Percentiles rank a stretch among this genome's conserved stretches.
These are phyloP conservation scores for Chlorella sp. DNA, from an alignment of 139 green algal species.

Conservation along the genomic window DNA sequence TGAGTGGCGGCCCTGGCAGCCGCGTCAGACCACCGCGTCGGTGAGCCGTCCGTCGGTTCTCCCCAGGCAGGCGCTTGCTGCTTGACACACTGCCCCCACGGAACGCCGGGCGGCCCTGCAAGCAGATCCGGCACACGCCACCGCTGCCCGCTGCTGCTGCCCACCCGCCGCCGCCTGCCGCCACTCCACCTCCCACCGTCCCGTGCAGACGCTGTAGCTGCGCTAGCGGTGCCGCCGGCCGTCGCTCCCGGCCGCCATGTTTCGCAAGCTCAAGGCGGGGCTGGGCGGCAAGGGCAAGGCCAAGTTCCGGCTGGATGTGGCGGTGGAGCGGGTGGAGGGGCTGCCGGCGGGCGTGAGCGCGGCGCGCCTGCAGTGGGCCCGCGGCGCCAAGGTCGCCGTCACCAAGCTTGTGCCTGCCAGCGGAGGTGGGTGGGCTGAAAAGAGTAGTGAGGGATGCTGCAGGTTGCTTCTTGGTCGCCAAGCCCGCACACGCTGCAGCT, in stretches of 20 bases:
- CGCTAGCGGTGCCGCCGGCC: not conserved
- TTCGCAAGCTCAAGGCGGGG: constrained; percentile 48
- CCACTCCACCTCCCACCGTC: not conserved
- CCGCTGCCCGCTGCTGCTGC: not conserved
- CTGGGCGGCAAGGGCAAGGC: constrained; percentile 29
- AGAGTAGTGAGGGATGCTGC: too few relatives aligned
- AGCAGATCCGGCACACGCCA: not conserved
- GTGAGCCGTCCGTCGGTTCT: too few relatives aligned
- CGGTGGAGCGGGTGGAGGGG: constrained; percentile 58
- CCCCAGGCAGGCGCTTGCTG: too few relatives aligned
- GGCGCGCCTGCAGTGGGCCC: constrained; percentile 65
- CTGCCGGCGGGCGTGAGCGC: constrained; percentile 55
- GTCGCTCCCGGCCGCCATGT: constrained; percentile 41
- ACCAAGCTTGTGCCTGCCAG: constrained; percentile 57
- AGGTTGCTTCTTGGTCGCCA: too few relatives aligned
- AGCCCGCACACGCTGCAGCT: too few relatives aligned
- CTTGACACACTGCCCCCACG: too few relatives aligned
- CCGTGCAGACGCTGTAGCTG: not conserved
- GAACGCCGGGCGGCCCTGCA: too few relatives aligned
- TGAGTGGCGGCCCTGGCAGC: too few relatives aligned
- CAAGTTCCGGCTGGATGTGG: constrained; percentile 65
- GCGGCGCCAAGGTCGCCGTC: constrained; percentile 71
- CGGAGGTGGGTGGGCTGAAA: constrained; percentile 37
- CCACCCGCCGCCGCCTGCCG: not conserved
- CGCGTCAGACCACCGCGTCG: too few relatives aligned